Conservation (phyloP, 257 asterid genomes). For the Knoxia roxburghii region DNA sequence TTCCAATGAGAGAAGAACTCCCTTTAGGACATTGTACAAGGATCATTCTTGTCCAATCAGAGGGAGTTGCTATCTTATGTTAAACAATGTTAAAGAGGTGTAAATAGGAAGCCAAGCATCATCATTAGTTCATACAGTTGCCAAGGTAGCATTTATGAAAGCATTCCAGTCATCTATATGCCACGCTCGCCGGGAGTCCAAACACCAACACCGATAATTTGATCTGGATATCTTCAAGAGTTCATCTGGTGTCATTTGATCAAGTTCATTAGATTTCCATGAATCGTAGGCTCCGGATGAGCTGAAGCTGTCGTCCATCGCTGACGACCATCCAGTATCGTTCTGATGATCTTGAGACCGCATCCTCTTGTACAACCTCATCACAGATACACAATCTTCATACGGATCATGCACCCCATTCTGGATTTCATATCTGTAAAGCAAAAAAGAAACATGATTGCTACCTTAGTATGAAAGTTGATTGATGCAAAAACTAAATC, state of each 20-base stretch:
- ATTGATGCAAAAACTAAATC: neutral
- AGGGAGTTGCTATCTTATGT: neutral
- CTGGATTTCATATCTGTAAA: slow-evolving; percentile 42
- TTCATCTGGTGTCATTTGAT: slow-evolving; percentile 36
- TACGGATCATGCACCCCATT: slow-evolving; percentile 46
- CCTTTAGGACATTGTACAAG: neutral
- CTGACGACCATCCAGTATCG: slow-evolving; percentile 10
- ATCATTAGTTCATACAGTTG: neutral
- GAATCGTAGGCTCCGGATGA: slow-evolving; percentile 18
- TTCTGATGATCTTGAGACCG: slow-evolving; percentile 40
- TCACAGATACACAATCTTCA: slow-evolving; percentile 41
- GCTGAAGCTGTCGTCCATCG: slow-evolving; percentile 10
- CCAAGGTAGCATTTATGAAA: neutral
- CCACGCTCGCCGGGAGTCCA: slow-evolving; percentile 25
- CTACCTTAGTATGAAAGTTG: neutral
- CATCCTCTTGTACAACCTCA: slow-evolving; percentile 47
- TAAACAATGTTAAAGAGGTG: too few relatives aligned
- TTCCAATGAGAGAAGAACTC: too few relatives aligned
- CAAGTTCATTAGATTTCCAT: slow-evolving; percentile 21
- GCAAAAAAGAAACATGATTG: neutral
- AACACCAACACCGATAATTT: slow-evolving; percentile 53
- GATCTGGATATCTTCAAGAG: slow-evolving; percentile 43
- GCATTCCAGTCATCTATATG: neutral
- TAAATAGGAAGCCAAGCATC: neutral
- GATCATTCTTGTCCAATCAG: neutral